Evolutionary conservation across 2,329 filamentous ascomycete genomes (phyloP).

Genomic region (Monilinia aucupariae): DNA sequence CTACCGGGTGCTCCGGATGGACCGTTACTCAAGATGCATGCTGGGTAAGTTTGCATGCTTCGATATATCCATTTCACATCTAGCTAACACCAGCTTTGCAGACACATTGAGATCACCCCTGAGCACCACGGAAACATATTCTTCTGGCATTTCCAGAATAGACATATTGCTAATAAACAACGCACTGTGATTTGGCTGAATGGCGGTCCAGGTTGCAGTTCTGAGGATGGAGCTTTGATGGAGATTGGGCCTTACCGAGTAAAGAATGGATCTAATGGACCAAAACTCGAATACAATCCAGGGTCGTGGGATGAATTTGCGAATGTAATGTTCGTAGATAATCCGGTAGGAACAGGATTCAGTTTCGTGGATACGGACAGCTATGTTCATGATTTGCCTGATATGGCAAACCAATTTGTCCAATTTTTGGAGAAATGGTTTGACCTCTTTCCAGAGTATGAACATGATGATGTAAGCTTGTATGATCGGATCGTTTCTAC

Average conservation of each 20-base stretch:
- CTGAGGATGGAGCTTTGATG: slow-evolving; percentile 93
- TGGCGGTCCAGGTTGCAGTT: slow-evolving; percentile 93
- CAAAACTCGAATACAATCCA: slow-evolving; percentile 68
- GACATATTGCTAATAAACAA: slow-evolving; percentile 86
- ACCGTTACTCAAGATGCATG: slow-evolving; percentile 90
- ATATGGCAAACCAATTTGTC: slow-evolving; percentile 87
- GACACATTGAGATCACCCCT: slow-evolving; percentile 84
- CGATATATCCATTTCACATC: neutral
- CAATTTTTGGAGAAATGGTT: slow-evolving; percentile 91
- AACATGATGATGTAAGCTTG: slow-evolving; percentile 78
- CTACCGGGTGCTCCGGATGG: slow-evolving; percentile 79
- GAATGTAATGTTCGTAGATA: slow-evolving; percentile 93
- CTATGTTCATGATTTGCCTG: slow-evolving; percentile 75
- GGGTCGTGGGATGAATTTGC: slow-evolving; percentile 99
- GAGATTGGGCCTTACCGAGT: slow-evolving; percentile 82
- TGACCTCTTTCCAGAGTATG: slow-evolving; percentile 81
- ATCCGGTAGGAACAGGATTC: slow-evolving; percentile 92
- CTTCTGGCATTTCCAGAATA: slow-evolving; percentile 97
- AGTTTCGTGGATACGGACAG: slow-evolving; percentile 91
- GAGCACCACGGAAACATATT: slow-evolving; percentile 90
- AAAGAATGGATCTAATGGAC: slow-evolving; percentile 55
- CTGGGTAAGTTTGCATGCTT: slow-evolving; percentile 61
- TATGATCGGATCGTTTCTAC: neutral
- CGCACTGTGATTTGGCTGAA: slow-evolving; percentile 96
- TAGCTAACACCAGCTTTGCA: slow-evolving; percentile 36